Base-by-base conservation (phyloP, 2,329 filamentous ascomycete genomes). In the Trichoderma atrobrunneum region DNA sequence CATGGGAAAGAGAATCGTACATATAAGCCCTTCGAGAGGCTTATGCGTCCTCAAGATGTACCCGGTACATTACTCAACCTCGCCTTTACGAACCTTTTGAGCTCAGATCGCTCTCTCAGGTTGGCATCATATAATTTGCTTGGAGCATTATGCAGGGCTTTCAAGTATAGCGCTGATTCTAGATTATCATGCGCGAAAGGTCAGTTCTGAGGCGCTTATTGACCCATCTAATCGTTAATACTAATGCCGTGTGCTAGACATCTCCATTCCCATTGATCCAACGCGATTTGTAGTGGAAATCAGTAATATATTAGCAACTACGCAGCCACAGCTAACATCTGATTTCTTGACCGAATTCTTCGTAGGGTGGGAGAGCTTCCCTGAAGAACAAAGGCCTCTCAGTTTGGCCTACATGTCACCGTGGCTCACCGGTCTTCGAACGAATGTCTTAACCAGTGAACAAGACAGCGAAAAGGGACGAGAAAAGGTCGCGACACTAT, bases 341-440 rank as follows among this genome's bases (percentile, higher is more conserved):
- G 90, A 92, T 76, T 92, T 92, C 76, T 77, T 92, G 51, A 91
- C 90, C n/a, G 90, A 92, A 76, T 92, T 92, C 77, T 92, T 92
- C 72, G 89, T 91, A 28, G 89, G 90, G 21, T 92, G 90, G 90
- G 89, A 91, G 75, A 91, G 89, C 76, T 90, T 92, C 75, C 86
- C 88, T 1, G 87, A 90, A 39, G 88, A 91, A 71, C 90, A 92
- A 77, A 89, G 90, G 75, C 88, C 90, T 1, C 78, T 92, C 28
- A 91, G 89, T 75, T 83, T 92, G 34, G 87, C 89, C 7, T 92
- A 92, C 77, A 91, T 92, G 88, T 88, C 90, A 7, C 90, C 90
- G 2, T 92, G 90, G 90, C 82, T 92, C 48, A 84, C 87, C 7
- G 87, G 89, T 14, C 80, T 92, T 39, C 87, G 90, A 62, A 88